Percentiles rank a stretch among this genome's conserved stretches.
phyloP scores from a whole-genome alignment of 2,329 filamentous ascomycete genomes.

The Cucurbitaria berberidis region DNA sequence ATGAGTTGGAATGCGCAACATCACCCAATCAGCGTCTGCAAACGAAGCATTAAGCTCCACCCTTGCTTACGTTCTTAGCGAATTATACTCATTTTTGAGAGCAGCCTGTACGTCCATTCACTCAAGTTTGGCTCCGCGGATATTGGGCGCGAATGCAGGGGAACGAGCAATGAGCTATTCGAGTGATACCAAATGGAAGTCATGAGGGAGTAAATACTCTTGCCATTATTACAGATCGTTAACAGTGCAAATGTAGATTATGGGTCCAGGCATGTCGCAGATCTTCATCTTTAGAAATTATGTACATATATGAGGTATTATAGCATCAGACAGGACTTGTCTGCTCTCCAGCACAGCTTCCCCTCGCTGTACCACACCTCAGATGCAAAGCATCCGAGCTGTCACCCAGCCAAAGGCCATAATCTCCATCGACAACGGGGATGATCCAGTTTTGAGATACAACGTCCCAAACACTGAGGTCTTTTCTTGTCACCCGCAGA shows the following conservation, averaged over 20 bases:
- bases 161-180: no score
- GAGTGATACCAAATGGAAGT: no score
- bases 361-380: conserved; percentile 54
- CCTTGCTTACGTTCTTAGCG: background rate
- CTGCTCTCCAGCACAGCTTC: conserved; percentile 23
- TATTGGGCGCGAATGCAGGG: background rate
- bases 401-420: conserved; percentile 63
- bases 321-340: conserved; percentile 30
- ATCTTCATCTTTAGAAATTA: background rate
- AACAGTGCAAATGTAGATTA: background rate
- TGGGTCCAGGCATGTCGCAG: background rate
- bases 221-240: background rate
- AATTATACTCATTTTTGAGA: background rate
- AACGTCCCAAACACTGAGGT: conserved; percentile 70
- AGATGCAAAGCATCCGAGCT: conserved; percentile 61
- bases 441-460: conserved; percentile 64
- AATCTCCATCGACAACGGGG: conserved; percentile 41
- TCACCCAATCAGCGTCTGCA: background rate
- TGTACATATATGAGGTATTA: background rate
- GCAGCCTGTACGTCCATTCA: background rate
- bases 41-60: background rate
- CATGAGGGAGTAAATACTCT: no score
- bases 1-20: background rate
- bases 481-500: conserved; percentile 63
- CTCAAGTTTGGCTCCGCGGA: background rate